These are phyloP conservation scores for Thermoascus crustaceus DNA, from an alignment of 2,329 filamentous ascomycete species.

Conservation along the genomic window DNA sequence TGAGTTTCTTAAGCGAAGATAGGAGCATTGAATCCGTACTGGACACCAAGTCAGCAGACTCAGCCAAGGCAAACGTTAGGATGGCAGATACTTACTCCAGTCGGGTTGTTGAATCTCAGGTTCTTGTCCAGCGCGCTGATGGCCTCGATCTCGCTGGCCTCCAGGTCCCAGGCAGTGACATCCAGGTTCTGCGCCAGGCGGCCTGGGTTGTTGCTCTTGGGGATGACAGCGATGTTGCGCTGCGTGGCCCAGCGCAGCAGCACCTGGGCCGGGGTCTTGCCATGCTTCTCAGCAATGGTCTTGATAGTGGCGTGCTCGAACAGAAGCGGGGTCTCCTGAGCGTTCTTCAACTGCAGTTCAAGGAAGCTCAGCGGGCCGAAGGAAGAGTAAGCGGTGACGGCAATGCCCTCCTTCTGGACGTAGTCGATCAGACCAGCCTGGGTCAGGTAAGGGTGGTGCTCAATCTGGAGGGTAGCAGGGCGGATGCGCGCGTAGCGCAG, in stretches of 20 bases:
- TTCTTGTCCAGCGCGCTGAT: constrained; percentile 58
- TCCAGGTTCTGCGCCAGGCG: constrained; percentile 59
- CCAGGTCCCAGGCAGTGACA: constrained; percentile 58
- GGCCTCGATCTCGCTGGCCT: constrained; percentile 55
- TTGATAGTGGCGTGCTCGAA: constrained; percentile 62
- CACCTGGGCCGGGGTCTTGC: constrained; percentile 69
- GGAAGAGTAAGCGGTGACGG: constrained; percentile 74
- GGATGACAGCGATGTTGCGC: constrained; percentile 70
- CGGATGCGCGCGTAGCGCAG: constrained; percentile 67
- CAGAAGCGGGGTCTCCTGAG: constrained; percentile 57
- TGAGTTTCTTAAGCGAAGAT: constrained; percentile 51
- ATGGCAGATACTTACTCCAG: constrained; percentile 48
- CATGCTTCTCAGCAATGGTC: constrained; percentile 58
- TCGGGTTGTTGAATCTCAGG: constrained; percentile 70
- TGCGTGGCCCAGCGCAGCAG: constrained; percentile 83
- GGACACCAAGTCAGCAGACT: constrained; percentile 23
- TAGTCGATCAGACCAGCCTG: constrained; percentile 64
- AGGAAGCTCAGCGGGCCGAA: constrained; percentile 74
- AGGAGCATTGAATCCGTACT: constrained; percentile 42
- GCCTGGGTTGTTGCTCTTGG: constrained; percentile 59
- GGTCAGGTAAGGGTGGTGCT: constrained; percentile 83
- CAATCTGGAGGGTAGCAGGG: constrained; percentile 74
- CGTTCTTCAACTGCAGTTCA: constrained; percentile 65
- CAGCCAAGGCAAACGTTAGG: constrained; percentile 6
- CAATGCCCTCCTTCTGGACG: constrained; percentile 61